Base-by-base conservation (phyloP, 148 eudicot species). In the Polygonum maritimum region DNA sequence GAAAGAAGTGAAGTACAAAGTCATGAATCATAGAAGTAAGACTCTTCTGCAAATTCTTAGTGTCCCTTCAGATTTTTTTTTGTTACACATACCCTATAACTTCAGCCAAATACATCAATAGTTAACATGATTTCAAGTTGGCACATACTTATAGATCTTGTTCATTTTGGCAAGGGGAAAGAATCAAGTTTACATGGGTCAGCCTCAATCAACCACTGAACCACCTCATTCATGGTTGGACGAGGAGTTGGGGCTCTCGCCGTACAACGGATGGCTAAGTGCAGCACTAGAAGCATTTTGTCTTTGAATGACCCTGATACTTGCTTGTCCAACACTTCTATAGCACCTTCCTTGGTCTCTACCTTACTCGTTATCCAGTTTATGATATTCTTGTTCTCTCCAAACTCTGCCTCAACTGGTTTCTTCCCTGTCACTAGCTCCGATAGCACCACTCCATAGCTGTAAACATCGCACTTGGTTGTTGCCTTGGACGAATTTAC, bases 361-460 rank as follows among this genome's bases (percentile, higher is more conserved):
- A 84, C 84, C 76, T 94, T 92, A 70, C 88, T 84, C 11, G 88
- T 80, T 77, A 94, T 83, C 98, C 98, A 94, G 71, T 90, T 85
- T 77, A 94, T 87, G 45, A 94, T 94, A 74, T 92, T 90, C 91
- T 90, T 92, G 85, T 86, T 90, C 80, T 94, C 98, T 75, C 98
- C 97, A 69, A 85, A 94, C 83, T 92, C 98, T 69, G 91, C 72
- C 84, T 94, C 97, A 76, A 92, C 91, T 2, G 94, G 96, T 81
- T 88, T 94, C 81, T 90, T 89, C 74, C 97, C 98, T 18, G 98
- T 94, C 76, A 94, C 83, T 41, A 94, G 86, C 78, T 94, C 98
- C 97, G 90, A 89, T 67, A 92, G 77, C 22, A 94, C 98, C 35
- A 94, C 97, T n/a, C 98, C 98, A 4, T 85, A 92, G 77, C 98